Percentiles rank a stretch among this genome's conserved stretches.
These are phyloP conservation scores for Penicillium steckii DNA, from an alignment of 495 filamentous ascomycete species.

Conservation along the genomic window DNA sequence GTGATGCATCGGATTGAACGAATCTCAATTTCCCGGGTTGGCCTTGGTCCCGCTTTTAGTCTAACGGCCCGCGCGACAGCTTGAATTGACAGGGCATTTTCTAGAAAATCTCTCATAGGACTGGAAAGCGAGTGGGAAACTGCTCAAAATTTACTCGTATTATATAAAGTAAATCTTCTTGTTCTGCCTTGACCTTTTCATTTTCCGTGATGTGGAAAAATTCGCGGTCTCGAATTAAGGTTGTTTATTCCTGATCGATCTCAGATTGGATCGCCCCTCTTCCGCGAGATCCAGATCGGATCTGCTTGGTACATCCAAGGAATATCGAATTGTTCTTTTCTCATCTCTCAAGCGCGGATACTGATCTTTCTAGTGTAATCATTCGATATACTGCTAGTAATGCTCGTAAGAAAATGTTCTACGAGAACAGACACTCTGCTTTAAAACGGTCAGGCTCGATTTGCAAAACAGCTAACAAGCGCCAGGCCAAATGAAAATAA, in stretches of 20 bases:
- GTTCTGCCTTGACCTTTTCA: too few species aligned
- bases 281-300: neutral
- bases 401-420: neutral
- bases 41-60: slow-evolving; percentile 17
- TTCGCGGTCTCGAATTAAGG: neutral
- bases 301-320: too few species aligned
- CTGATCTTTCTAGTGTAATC: too few species aligned
- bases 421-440: neutral
- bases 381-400: too few species aligned
- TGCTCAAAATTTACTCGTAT: too few species aligned
- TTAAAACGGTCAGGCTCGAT: neutral
- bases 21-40: slow-evolving; percentile 7
- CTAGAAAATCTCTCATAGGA: too few species aligned
- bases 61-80: slow-evolving; percentile 9
- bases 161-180: too few species aligned
- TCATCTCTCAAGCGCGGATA: too few species aligned
- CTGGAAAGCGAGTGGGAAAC: too few species aligned
- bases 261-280: slow-evolving; percentile 5
- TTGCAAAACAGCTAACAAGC: neutral
- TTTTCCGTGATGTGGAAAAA: neutral
- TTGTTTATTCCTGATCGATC: neutral
- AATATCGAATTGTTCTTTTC: neutral
- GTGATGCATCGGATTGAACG: slow-evolving; percentile 16
- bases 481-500: neutral
- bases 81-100: neutral